phyloP scores from a whole-genome alignment of 78 protist species.

The Creolimax fragrantissima region DNA sequence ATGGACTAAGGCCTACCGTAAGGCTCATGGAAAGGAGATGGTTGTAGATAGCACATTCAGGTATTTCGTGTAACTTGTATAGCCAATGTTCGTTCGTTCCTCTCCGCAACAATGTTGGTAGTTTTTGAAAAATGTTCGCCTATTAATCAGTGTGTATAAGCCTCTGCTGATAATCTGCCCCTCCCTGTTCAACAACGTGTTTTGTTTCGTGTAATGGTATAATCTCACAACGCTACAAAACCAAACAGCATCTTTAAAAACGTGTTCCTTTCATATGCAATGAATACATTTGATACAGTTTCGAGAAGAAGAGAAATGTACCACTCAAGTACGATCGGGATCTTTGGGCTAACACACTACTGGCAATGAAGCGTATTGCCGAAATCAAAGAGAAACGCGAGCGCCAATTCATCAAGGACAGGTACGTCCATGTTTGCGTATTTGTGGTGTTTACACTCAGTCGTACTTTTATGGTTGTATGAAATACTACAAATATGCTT shows the following conservation, averaged over 20 bases:
- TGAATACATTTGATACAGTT: too few species aligned
- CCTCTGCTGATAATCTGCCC: too few species aligned
- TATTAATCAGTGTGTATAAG: too few species aligned
- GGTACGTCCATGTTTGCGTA: too few species aligned
- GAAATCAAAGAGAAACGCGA: constrained; percentile 61
- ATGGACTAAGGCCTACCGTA: constrained; percentile 98
- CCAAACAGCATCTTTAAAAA: too few species aligned
- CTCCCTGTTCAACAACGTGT: too few species aligned
- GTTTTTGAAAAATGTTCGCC: neutral
- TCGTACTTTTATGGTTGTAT: too few species aligned
- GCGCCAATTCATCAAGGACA: constrained; percentile 45
- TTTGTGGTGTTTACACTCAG: too few species aligned
- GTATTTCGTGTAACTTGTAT: constrained; percentile 13
- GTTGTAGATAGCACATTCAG: constrained; percentile 39
- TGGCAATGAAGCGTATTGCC: constrained; percentile 69
- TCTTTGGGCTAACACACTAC: constrained; percentile 48
- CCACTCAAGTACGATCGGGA: constrained; percentile 92
- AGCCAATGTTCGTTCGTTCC: constrained; percentile 3
- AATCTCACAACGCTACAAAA: too few species aligned
- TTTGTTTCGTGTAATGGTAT: too few species aligned
- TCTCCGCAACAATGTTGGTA: neutral
- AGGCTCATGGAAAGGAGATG: constrained; percentile 89
- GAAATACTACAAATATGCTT: too few species aligned
- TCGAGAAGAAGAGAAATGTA: constrained; percentile 87
- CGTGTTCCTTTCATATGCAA: too few species aligned